A percentile compares a stretch with the other conserved stretches of the same genome.
These are phyloP conservation scores for Tolypocladium sp. DNA, from an alignment of 2,329 filamentous ascomycete species.

Conservation along the genomic window DNA sequence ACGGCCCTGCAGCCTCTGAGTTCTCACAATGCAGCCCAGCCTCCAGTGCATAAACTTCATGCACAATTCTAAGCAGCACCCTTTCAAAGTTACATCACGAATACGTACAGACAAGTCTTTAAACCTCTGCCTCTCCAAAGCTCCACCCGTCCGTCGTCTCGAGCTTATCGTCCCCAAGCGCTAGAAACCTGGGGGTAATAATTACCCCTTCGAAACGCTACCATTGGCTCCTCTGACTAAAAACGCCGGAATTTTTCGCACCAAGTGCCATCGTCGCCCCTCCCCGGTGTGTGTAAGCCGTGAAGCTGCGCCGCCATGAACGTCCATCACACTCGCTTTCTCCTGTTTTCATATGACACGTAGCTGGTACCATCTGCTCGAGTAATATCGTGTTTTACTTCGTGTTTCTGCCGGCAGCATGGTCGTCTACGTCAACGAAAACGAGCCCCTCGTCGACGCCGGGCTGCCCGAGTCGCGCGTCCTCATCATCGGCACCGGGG, in stretches of 20 bases:
- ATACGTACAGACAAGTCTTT: not conserved
- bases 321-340: not conserved
- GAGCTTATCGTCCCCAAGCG: not conserved
- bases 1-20: too few species aligned
- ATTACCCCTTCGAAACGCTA: not conserved
- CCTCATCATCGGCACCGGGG: constrained; percentile 83
- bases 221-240: not conserved
- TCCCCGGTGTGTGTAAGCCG: not conserved
- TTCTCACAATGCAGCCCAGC: not conserved
- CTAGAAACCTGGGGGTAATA: not conserved
- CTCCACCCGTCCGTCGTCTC: not conserved
- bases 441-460: constrained; percentile 6
- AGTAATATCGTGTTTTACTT: not conserved
- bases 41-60: not conserved
- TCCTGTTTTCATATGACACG: not conserved
- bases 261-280: not conserved
- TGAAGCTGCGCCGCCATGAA: not conserved
- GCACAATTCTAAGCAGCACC: not conserved
- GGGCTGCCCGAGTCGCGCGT: constrained; percentile 66
- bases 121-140: not conserved
- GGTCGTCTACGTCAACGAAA: not conserved
- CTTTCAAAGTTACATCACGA: not conserved
- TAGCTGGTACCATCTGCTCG: not conserved
- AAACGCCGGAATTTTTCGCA: not conserved
- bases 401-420: not conserved